These are phyloP conservation scores for Narthecium ossifragum DNA, from an alignment of 106 monocot genomes.

Conservation along the genomic window DNA sequence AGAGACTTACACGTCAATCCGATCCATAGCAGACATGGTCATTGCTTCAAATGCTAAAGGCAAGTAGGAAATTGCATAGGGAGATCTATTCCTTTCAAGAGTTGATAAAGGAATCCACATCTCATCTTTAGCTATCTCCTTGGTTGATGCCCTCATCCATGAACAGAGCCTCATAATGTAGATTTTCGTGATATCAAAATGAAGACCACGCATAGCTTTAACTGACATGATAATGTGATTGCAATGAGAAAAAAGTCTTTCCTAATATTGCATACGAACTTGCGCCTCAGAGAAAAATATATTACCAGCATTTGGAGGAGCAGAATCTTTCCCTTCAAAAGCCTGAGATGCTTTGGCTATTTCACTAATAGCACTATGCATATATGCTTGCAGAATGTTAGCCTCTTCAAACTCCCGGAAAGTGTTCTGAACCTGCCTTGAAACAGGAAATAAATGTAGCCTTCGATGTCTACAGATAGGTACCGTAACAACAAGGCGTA, in stretches of 20 bases:
- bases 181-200: slow-evolving; percentile 86
- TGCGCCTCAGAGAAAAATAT: slow-evolving; percentile 1
- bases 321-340: slow-evolving; percentile 82
- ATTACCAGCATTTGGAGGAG: slow-evolving; percentile 81
- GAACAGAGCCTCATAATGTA: slow-evolving; percentile 86
- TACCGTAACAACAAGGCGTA: too few relatives aligned
- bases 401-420: slow-evolving; percentile 92
- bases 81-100: slow-evolving; percentile 88
- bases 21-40: slow-evolving; percentile 83
- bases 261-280: neutral
- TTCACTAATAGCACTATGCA: slow-evolving; percentile 82
- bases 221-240: slow-evolving; percentile 44
- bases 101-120: slow-evolving; percentile 88
- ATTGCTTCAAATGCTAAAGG: slow-evolving; percentile 71
- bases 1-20: slow-evolving; percentile 67
- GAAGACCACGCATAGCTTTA: slow-evolving; percentile 54
- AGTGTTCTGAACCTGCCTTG: slow-evolving; percentile 60
- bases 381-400: slow-evolving; percentile 77
- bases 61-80: slow-evolving; percentile 81
- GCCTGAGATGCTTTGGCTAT: slow-evolving; percentile 72
- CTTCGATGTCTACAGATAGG: too few relatives aligned
- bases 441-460: too few relatives aligned
- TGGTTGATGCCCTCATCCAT: slow-evolving; percentile 82
- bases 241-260: slow-evolving; percentile 1
- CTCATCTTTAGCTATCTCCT: slow-evolving; percentile 80